Evolutionary conservation across 2,329 filamentous ascomycete species (phyloP).

Genomic region (Parastagonospora avenae): DNA sequence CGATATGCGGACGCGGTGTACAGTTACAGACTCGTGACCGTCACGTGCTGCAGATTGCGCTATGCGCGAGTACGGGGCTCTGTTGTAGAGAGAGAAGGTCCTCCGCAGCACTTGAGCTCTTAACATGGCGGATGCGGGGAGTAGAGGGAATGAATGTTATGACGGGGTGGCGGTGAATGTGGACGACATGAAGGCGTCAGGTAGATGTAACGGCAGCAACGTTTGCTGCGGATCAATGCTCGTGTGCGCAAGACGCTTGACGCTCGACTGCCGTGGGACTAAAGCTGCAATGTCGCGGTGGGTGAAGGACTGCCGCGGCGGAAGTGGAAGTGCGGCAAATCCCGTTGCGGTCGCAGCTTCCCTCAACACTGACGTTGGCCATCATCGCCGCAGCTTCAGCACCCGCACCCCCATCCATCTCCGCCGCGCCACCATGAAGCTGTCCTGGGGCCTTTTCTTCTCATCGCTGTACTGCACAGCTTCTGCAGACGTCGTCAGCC

Average conservation of each 20-base stretch:
- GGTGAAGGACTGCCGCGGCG: constrained; percentile 3
- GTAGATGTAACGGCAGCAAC: not conserved
- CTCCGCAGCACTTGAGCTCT: constrained; percentile 44
- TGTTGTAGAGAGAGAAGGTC: constrained; percentile 43
- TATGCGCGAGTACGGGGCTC: constrained; percentile 28
- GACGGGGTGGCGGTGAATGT: constrained; percentile 10
- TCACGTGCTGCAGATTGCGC: constrained; percentile 33
- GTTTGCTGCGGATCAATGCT: not conserved
- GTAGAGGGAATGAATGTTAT: constrained; percentile 11
- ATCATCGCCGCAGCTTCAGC: constrained; percentile 31
- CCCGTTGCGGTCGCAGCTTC: constrained; percentile 20
- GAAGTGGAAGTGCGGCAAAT: constrained; percentile 18
- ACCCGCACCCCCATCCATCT: constrained; percentile 19
- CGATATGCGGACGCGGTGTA: constrained; percentile 50
- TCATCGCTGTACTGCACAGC: constrained; percentile 48
- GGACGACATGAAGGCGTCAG: constrained; percentile 24
- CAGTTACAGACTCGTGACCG: constrained; percentile 36
- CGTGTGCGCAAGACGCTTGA: not conserved
- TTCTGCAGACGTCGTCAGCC: constrained; percentile 37
- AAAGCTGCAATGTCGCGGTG: not conserved
- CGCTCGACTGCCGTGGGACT: not conserved
- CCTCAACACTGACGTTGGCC: constrained; percentile 25
- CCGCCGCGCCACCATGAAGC: constrained; percentile 50
- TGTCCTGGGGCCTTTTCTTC: constrained; percentile 46
- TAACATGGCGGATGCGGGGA: constrained; percentile 41